Evolutionary conservation across 2,329 filamentous ascomycete genomes (phyloP).

Genomic region (Phaeomoniella chlamydospora): DNA sequence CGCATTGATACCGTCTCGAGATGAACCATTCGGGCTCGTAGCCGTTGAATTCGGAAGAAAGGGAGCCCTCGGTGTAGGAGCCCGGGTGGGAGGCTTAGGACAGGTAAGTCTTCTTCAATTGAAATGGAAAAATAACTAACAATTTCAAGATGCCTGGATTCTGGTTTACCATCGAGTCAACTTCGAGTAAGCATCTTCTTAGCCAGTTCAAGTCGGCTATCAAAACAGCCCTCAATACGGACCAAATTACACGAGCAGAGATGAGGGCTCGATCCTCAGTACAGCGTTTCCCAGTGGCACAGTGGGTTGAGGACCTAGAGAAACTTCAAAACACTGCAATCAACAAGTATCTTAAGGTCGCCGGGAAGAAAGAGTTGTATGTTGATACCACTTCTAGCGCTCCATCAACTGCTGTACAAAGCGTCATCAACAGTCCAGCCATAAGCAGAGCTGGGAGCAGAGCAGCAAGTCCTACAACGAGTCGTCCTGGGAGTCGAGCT

Average conservation of each 20-base stretch:
- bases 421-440: neutral
- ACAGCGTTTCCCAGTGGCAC: conserved; percentile 43
- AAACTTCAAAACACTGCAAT: conserved; percentile 38
- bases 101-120: conserved; percentile 9
- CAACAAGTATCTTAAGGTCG: conserved; percentile 14
- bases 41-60: conserved; percentile 46
- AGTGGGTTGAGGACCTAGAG: conserved; percentile 42
- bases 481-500: neutral
- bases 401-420: neutral
- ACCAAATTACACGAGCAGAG: conserved; percentile 29
- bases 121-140: neutral
- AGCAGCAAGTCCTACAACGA: neutral
- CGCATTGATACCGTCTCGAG: conserved; percentile 43
- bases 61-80: conserved; percentile 43
- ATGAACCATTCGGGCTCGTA: conserved; percentile 46
- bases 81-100: conserved; percentile 42
- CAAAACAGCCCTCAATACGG: conserved; percentile 34
- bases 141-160: conserved; percentile 38
- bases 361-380: neutral
- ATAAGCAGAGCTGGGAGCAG: conserved; percentile 1
- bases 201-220: conserved; percentile 44
- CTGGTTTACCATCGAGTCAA: conserved; percentile 46
- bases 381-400: neutral
- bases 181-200: conserved; percentile 38
- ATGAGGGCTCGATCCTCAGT: conserved; percentile 43